Percentiles rank a stretch among this genome's conserved stretches.
Evolutionary conservation across 768 basidiomycete genomes (phyloP).

Genomic region (Pulveroboletus frians): DNA sequence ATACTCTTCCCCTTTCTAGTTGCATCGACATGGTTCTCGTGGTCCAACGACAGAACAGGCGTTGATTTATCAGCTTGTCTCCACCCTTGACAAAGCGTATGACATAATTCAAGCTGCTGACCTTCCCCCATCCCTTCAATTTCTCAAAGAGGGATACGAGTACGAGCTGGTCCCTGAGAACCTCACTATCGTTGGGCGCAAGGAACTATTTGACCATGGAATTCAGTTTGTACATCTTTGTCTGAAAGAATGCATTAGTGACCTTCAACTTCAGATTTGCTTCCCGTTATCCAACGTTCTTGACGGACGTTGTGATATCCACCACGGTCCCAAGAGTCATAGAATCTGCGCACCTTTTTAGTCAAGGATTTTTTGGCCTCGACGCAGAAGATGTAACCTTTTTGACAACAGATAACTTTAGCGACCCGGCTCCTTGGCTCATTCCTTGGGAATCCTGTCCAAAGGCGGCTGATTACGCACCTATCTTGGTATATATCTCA

Average conservation of each 20-base stretch:
- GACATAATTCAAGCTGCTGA: slow-evolving; percentile 23
- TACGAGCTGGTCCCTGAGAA: slow-evolving; percentile 31
- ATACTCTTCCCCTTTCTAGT: slow-evolving; percentile 17
- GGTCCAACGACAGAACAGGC: slow-evolving; percentile 27
- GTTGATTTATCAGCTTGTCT: slow-evolving; percentile 30
- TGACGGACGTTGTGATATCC: slow-evolving; percentile 11
- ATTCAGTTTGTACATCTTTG: slow-evolving; percentile 26
- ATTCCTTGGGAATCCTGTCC: slow-evolving; percentile 36
- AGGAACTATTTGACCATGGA: slow-evolving; percentile 38
- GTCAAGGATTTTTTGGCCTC: slow-evolving; percentile 36
- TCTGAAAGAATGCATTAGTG: neutral
- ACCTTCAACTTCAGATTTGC: slow-evolving; percentile 12
- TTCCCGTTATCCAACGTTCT: slow-evolving; percentile 18
- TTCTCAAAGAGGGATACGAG: slow-evolving; percentile 35
- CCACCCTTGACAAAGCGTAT: slow-evolving; percentile 25
- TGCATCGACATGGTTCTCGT: slow-evolving; percentile 41
- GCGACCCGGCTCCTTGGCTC: slow-evolving; percentile 36
- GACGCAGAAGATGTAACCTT: slow-evolving; percentile 21
- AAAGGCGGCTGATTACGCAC: neutral
- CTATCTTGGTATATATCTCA: neutral
- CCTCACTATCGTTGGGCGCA: slow-evolving; percentile 34
- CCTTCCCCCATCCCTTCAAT: slow-evolving; percentile 31
- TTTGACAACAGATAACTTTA: slow-evolving; percentile 30
- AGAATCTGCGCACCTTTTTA: slow-evolving; percentile 40
- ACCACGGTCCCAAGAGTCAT: slow-evolving; percentile 24